Evolutionary conservation across 106 monocot species (phyloP).

Genomic region (Dactylorhiza incarnata): DNA sequence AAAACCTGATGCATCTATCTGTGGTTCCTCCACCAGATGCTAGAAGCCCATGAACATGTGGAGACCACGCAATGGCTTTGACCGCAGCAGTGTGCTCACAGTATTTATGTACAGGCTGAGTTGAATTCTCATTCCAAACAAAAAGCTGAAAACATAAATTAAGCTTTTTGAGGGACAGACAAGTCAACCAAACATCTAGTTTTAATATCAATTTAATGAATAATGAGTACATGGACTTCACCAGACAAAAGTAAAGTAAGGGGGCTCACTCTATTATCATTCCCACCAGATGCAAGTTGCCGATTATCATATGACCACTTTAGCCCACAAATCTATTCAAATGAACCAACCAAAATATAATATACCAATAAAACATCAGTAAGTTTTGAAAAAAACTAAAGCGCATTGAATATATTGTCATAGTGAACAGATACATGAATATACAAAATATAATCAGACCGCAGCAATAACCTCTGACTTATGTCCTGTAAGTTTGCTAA

Average conservation of each 20-base stretch:
- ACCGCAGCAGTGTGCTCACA: slow-evolving; percentile 96
- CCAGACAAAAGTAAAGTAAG: slow-evolving; percentile 1
- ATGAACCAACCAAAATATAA: not conserved
- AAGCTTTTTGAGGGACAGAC: not conserved
- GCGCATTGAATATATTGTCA: not conserved
- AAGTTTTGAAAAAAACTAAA: not conserved
- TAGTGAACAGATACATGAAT: not conserved
- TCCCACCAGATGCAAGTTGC: slow-evolving; percentile 93
- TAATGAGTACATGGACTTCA: not conserved
- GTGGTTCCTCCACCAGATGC: slow-evolving; percentile 98
- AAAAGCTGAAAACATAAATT: slow-evolving; percentile 49
- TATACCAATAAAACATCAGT: not conserved
- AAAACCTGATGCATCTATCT: slow-evolving; percentile 87
- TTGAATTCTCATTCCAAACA: slow-evolving; percentile 91
- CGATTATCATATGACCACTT: slow-evolving; percentile 98
- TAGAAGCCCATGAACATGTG: slow-evolving; percentile 86
- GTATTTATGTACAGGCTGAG: slow-evolving; percentile 78
- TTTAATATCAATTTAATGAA: not conserved
- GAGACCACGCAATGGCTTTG: slow-evolving; percentile 99
- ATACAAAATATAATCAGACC: not conserved
- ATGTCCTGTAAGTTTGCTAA: slow-evolving; percentile 77
- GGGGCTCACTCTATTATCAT: slow-evolving; percentile 82
- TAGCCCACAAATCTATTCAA: slow-evolving; percentile 66
- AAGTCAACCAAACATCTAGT: not conserved
- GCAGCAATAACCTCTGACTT: slow-evolving; percentile 78